Evolutionary conservation across 257 asterid genomes (phyloP).

Genomic region (Solanum boliviense): DNA sequence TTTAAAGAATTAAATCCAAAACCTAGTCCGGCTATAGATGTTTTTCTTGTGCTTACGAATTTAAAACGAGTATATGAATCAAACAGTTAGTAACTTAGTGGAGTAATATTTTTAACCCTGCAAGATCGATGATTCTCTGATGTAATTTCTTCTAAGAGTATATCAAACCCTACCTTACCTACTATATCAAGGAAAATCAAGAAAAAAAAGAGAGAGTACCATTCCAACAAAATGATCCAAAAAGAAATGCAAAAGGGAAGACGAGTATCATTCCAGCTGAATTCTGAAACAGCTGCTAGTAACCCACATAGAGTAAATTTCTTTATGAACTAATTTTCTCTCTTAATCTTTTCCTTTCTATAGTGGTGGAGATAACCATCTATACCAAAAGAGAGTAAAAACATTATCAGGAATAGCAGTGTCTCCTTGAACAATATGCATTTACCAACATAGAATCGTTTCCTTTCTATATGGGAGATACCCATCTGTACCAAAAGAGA

Average conservation of each 20-base stretch:
- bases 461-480: not conserved
- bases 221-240: not conserved
- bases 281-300: not conserved
- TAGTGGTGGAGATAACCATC: not conserved
- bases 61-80: not conserved
- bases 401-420: not conserved
- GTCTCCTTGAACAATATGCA: not conserved
- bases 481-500: not conserved
- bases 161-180: not conserved
- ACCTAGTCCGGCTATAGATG: not conserved
- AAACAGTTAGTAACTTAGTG: not conserved
- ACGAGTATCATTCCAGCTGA: not conserved
- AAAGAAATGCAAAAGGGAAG: not conserved
- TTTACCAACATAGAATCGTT: not conserved
- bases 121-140: not conserved
- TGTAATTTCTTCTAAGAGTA: not conserved
- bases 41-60: not conserved
- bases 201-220: not conserved
- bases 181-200: not conserved
- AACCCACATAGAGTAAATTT: not conserved
- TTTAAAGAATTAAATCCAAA: not conserved
- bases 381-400: not conserved
- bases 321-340: not conserved
- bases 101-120: not conserved
- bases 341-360: not conserved